A percentile compares a stretch with the other conserved stretches of the same genome.
Conservation (phyloP, 306 rosid genomes). For the Lagenaria siceraria region DNA sequence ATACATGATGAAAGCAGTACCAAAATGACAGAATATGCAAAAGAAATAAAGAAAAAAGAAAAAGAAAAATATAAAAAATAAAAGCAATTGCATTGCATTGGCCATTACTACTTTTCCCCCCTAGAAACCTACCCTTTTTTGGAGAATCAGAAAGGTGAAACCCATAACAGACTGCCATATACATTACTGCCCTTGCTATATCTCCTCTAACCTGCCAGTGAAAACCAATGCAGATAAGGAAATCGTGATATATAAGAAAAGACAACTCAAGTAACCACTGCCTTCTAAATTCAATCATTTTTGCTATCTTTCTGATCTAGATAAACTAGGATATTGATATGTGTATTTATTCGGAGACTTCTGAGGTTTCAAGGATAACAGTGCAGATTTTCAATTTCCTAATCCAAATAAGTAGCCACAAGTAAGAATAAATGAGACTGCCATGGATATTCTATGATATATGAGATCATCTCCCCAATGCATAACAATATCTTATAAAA, state of each 20-base stretch:
- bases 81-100: too few relatives aligned
- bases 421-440: neutral
- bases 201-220: conserved; percentile 59
- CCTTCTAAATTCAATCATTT: neutral
- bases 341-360: neutral
- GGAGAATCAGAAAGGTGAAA: conserved; percentile 58
- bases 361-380: neutral
- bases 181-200: conserved; percentile 67
- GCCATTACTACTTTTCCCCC: neutral
- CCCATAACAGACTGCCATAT: conserved; percentile 64
- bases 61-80: too few relatives aligned
- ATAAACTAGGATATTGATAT: neutral
- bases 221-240: conserved; percentile 5
- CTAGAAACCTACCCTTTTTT: conserved; percentile 26
- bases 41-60: too few relatives aligned
- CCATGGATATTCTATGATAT: neutral
- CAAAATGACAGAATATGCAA: neutral
- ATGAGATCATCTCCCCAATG: neutral
- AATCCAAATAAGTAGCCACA: neutral
- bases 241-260: neutral
- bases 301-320: neutral
- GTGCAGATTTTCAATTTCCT: neutral
- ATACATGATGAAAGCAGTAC: neutral
- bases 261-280: neutral
- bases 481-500: too few relatives aligned